Evolutionary conservation across 257 asterid species (phyloP).

Genomic region (Coffea eugenioides): DNA sequence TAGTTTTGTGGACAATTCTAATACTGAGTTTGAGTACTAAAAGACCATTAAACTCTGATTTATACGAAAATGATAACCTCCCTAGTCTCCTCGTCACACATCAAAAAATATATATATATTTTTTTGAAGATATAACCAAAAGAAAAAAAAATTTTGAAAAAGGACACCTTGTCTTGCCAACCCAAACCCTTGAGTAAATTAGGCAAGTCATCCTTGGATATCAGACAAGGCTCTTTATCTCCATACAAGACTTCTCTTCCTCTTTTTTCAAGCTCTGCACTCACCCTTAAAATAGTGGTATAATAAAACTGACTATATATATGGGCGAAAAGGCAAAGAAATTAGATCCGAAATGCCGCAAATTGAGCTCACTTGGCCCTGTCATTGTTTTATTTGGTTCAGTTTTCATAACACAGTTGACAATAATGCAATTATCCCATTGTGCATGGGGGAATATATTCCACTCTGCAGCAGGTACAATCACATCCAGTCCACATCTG

Average conservation of each 20-base stretch:
- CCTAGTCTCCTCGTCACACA: too few species aligned
- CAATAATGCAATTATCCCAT: not conserved
- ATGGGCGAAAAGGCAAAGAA: not conserved
- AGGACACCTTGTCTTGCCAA: too few species aligned
- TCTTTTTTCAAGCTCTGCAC: not conserved
- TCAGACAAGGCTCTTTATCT: slow-evolving; percentile 11
- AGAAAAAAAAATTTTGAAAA: not conserved
- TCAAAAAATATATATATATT: too few species aligned
- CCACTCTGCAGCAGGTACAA: not conserved
- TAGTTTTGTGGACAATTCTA: too few species aligned
- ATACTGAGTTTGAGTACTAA: not conserved
- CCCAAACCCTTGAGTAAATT: not conserved
- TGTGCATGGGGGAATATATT: not conserved
- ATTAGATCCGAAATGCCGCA: not conserved
- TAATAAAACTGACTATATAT: not conserved
- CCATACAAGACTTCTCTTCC: slow-evolving; percentile 10
- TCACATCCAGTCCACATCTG: too few species aligned
- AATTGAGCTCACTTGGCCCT: not conserved
- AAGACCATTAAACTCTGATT: not conserved
- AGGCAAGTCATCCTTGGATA: slow-evolving; percentile 20
- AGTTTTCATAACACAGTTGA: not conserved
- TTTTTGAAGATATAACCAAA: too few species aligned
- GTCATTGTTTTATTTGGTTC: not conserved
- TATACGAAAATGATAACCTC: too few species aligned
- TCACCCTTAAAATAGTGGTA: not conserved